Conservation (phyloP, 108 stramenopile species). For the Stephanodiscus triporus region DNA sequence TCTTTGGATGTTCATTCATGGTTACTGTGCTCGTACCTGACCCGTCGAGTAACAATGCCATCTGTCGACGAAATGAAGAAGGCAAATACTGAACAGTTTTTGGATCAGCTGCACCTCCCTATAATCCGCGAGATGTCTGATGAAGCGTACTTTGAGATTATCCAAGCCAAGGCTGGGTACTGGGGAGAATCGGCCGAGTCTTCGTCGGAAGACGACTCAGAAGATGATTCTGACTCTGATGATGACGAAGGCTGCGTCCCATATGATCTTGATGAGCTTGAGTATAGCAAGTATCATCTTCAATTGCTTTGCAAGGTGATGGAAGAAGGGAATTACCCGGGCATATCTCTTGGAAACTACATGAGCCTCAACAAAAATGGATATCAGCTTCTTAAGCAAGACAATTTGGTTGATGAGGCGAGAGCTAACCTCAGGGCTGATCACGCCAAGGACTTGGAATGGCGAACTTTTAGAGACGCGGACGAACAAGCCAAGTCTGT, state of each 20-base stretch:
- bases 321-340: neutral
- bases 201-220: neutral
- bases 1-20: conserved; percentile 30
- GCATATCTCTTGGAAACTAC: neutral
- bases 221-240: neutral
- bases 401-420: neutral
- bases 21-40: conserved; percentile 1
- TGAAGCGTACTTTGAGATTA: neutral
- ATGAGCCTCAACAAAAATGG: neutral
- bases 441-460: neutral
- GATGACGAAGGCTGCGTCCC: neutral
- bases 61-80: neutral
- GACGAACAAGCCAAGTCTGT: neutral
- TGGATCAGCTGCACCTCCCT: neutral
- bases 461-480: neutral
- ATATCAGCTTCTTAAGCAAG: neutral
- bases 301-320: neutral
- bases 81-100: neutral
- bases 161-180: neutral
- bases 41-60: neutral
- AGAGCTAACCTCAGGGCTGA: neutral
- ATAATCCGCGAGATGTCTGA: neutral
- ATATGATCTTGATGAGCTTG: neutral
- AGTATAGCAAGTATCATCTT: neutral
- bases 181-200: neutral